phyloP scores from a whole-genome alignment of 176 grass and related monocot species.

The Bromus sterilis region DNA sequence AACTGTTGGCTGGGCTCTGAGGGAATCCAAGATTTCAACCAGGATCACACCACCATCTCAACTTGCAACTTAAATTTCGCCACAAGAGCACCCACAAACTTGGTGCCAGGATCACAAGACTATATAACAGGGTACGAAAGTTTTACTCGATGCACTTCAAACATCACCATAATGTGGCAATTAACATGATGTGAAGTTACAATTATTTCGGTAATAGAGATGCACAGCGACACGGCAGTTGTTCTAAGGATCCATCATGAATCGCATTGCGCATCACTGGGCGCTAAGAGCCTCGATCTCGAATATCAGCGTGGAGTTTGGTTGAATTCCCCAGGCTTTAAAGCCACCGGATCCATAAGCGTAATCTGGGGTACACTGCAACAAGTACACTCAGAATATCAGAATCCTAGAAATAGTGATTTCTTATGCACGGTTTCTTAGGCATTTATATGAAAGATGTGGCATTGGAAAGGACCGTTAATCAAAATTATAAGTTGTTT shows the following conservation, averaged over 20 bases:
- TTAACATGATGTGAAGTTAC: background rate
- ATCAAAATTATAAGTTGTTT: background rate
- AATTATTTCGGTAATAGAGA: slow-evolving; percentile 24
- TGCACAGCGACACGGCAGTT: background rate
- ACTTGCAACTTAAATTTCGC: background rate
- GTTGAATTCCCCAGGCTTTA: slow-evolving; percentile 69
- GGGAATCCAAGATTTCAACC: background rate
- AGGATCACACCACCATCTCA: background rate
- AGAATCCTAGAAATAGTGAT: too few relatives aligned
- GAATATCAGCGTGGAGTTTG: slow-evolving; percentile 63
- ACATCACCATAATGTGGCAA: background rate
- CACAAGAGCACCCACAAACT: background rate
- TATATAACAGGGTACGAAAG: background rate
- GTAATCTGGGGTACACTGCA: slow-evolving; percentile 93
- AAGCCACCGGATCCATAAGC: slow-evolving; percentile 76
- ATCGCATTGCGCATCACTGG: slow-evolving; percentile 24
- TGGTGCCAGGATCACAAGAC: background rate
- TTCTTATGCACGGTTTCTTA: too few relatives aligned
- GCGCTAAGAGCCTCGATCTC: slow-evolving; percentile 81
- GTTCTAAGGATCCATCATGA: background rate
- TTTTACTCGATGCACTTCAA: background rate
- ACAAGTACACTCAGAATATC: slow-evolving; percentile 5
- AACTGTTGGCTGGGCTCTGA: background rate
- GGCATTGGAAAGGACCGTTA: background rate
- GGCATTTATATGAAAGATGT: background rate